Percentiles rank a stretch among this genome's conserved stretches.
Conservation (phyloP, 371 early-diverging fungal genomes). For the Entomophthora muscae region DNA sequence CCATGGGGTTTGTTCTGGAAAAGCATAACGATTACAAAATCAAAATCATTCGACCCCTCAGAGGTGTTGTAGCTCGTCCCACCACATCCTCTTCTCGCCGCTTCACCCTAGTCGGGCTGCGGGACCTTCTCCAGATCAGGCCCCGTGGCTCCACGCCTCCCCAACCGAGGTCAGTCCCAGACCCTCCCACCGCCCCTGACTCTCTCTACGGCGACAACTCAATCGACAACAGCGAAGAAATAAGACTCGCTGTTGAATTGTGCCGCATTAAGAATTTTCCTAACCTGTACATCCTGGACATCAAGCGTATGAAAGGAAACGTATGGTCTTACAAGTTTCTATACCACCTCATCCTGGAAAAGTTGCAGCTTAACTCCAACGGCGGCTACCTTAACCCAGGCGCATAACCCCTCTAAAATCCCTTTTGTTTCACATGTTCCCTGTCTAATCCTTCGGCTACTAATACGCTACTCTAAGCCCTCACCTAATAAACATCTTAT, state of each 20-base stretch:
- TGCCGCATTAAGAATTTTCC: conserved; percentile 76
- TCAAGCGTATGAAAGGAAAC: conserved; percentile 79
- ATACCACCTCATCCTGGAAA: conserved; percentile 49
- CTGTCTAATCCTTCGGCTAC: not conserved
- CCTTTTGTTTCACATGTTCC: not conserved
- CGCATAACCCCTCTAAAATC: not conserved
- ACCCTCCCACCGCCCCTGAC: conserved; percentile 10
- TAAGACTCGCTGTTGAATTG: conserved; percentile 68
- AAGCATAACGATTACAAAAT: conserved; percentile 53
- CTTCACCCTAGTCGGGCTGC: conserved; percentile 10
- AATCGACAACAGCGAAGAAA: conserved; percentile 68
- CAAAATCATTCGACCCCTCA: conserved; percentile 41
- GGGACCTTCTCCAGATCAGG: conserved; percentile 9
- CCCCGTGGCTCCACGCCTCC: not conserved
- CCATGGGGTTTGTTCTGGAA: conserved; percentile 50
- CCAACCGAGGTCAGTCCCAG: not conserved
- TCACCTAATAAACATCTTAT: not conserved
- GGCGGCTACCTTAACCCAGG: conserved; percentile 9
- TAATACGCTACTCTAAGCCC: not conserved
- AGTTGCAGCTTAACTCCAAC: conserved; percentile 32
- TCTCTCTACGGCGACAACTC: conserved; percentile 87
- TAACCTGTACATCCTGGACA: conserved; percentile 78
- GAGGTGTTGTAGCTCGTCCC: conserved; percentile 9
- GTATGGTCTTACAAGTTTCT: conserved; percentile 85
- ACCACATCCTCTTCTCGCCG: conserved; percentile 4